Evolutionary conservation across 1,284 basidiomycete species (phyloP), one percentile per base, ranked within the genome.

Genomic region (Cerioporus squamosus): DNA sequence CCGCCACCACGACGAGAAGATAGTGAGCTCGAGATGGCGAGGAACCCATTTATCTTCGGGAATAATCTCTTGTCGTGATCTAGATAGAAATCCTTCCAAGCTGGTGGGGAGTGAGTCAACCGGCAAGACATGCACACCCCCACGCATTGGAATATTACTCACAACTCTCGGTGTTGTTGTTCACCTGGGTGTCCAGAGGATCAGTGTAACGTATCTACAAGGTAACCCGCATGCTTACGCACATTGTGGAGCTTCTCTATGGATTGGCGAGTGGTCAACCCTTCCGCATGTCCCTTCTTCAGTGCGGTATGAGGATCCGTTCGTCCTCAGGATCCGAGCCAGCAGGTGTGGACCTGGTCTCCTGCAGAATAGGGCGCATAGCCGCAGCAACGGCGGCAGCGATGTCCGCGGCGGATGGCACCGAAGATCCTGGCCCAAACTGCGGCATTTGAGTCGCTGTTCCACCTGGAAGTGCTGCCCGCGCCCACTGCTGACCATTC

Each of bases 241-340:
- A 62, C 57, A 2, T 53, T 53, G n/a, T 62, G 39, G 3, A 62
- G 44, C 33, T 44, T 42, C n/a, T 18, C n/a, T n/a, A 42, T 5
- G 4, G n/a, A 5, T 22, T 4, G 40, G 1, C 40, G n/a, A 7
- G 40, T 9, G 7, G 15, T 42, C 40, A 42, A 42, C 8, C 40
- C 40, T 4, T 18, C 40, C 5, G 20, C 40, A 3, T 15, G n/a
- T 42, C 40, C 40, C n/a, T 42, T 42, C 40, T 42, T 42, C 40
- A 42, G n/a, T n/a, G 40, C 40, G n/a, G 7, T 9, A 42, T 42
- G 17, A 42, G 40, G n/a, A 42, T 18, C 20, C 15, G 9, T 12
- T 42, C 40, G n/a, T 42, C 40, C 3, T 18, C n/a, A 9, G 40
- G 40, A 42, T n/a, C 7, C 8, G 40, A 42, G 17, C 40, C 40